Base-by-base conservation (phyloP, 805 yeast species). In the Kluyveromyces aestuarii region DNA sequence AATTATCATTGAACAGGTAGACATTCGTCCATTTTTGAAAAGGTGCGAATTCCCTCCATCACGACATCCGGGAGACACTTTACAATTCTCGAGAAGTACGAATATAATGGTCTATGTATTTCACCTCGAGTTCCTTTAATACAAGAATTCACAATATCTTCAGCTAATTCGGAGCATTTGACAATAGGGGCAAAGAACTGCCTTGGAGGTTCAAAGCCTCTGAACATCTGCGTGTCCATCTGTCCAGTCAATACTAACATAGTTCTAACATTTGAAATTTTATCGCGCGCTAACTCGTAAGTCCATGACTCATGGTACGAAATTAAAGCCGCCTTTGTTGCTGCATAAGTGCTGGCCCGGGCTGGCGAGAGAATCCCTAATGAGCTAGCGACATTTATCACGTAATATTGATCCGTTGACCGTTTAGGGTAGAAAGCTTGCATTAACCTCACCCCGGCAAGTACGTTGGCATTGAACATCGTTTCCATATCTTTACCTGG, bases 211-310 rank as follows among this genome's bases (percentile, higher is more conserved):
- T 67, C 57, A 27, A 90, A 84, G 13, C 84, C 84, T n/a, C 68
- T 66, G 59, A 90, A 90, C 87, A 90, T 75, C 2, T 64, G 59
- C 0, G 96, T 87, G 48, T 77, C 76, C 51, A 90, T 60, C 61
- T 90, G 97, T 0, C 97, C 97, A 0, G 96, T 93, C 47, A 87
- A 75, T 0, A 88, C 78, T 19, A 90, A 68, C 46, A 90, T 67
- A 0, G 93, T 84, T 55, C 85, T 77, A 36, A 87, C 77, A 8
- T 86, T 82, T 2, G 66, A 57, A 1, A 66, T 62, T 41, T 66
- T 67, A 36, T 73, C 57, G 7, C 73, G 65, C 0, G 79, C 76
- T 1, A 83, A 58, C 63, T 90, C 96, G 56, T 80, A 82, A 0
- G 87, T 80, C 36, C 87, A 69, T 0, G 93, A 81, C 62, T 89